Evolutionary conservation across 257 asterid genomes (phyloP).

Genomic region (Ocimum tenuiflorum): DNA sequence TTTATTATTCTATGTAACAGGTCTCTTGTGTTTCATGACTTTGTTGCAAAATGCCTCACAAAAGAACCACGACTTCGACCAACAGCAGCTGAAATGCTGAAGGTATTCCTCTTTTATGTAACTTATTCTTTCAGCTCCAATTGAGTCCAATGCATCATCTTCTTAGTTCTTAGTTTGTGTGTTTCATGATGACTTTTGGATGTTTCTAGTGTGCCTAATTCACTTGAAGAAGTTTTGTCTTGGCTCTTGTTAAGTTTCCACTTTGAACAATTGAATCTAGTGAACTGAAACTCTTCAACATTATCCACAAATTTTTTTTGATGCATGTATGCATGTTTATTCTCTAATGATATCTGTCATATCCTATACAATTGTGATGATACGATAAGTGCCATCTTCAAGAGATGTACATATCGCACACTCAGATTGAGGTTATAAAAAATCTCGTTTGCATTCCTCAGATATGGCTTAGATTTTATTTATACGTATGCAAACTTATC

Average conservation of each 20-base stretch:
- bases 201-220: conserved; percentile 5
- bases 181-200: not conserved
- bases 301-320: not conserved
- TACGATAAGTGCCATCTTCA: not conserved
- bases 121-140: conserved; percentile 8
- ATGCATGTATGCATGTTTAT: not conserved
- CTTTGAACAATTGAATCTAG: not conserved
- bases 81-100: conserved; percentile 88
- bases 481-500: not conserved
- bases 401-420: not conserved
- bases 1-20: conserved; percentile 31
- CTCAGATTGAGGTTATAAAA: conserved; percentile 1
- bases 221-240: not conserved
- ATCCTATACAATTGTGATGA: not conserved
- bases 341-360: not conserved
- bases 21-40: conserved; percentile 98
- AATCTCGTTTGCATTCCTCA: not conserved
- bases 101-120: conserved; percentile 42
- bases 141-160: conserved; percentile 4
- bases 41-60: conserved; percentile 88
- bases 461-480: too few species aligned
- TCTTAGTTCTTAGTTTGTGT: not conserved
- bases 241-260: conserved; percentile 1
- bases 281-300: not conserved
- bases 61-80: conserved; percentile 96